Evolutionary conservation across 1,139 yeast genomes (phyloP).

Genomic region (Candida buenavistaensis): DNA sequence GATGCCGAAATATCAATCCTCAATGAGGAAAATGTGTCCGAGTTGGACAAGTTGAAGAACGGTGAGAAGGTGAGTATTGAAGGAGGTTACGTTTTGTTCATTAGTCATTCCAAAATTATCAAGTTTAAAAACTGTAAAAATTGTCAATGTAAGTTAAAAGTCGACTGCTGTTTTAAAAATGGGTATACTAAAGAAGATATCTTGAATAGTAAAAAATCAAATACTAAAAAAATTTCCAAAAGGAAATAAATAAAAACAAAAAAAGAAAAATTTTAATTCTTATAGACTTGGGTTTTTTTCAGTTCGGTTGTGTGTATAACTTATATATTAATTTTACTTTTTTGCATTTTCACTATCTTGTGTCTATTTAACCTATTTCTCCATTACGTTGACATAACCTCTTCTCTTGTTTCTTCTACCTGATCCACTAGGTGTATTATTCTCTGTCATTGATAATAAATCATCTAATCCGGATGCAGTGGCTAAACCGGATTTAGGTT

Average conservation of each 20-base stretch:
- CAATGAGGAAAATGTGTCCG: slow-evolving; percentile 1
- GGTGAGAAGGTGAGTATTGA: slow-evolving; percentile 4
- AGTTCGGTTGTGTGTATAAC: background rate
- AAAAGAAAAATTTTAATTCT: too few relatives aligned
- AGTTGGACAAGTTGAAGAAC: slow-evolving; percentile 5
- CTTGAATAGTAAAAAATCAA: slow-evolving; percentile 21
- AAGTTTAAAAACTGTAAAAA: slow-evolving; percentile 52
- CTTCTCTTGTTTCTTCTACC: slow-evolving; percentile 64
- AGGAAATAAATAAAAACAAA: background rate
- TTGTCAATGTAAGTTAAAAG: slow-evolving; percentile 39
- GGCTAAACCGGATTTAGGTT: slow-evolving; percentile 29
- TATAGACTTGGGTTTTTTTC: too few relatives aligned
- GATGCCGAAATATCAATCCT: slow-evolving; percentile 55
- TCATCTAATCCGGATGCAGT: slow-evolving; percentile 66
- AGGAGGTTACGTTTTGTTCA: slow-evolving; percentile 9
- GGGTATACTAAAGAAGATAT: slow-evolving; percentile 64
- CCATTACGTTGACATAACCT: slow-evolving; percentile 79
- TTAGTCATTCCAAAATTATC: slow-evolving; percentile 38
- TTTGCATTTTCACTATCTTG: too few relatives aligned
- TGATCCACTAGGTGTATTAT: background rate
- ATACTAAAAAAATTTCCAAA: too few relatives aligned
- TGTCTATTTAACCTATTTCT: slow-evolving; percentile 16
- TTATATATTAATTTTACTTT: background rate
- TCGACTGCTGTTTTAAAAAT: slow-evolving; percentile 52
- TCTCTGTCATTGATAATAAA: slow-evolving; percentile 49